Percentiles rank a stretch among this genome's conserved stretches.
Conservation (phyloP, 2,329 filamentous ascomycete species). For the Hypoxylon sp. region DNA sequence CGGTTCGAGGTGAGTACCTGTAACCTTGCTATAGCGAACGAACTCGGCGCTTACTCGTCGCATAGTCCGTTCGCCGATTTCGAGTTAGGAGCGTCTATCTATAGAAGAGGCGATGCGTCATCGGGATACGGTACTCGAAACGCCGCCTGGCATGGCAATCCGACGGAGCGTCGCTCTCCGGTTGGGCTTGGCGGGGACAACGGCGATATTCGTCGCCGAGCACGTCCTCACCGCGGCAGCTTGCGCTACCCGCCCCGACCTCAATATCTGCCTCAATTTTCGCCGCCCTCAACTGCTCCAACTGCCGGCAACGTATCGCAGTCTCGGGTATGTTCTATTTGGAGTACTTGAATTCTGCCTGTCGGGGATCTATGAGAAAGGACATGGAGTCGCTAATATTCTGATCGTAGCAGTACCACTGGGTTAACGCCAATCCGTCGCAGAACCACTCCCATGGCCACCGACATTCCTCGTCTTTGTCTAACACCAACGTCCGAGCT, state of each 20-base stretch:
- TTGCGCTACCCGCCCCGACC: conserved; percentile 38
- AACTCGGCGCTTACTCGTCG: conserved; percentile 6
- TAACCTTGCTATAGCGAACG: not conserved
- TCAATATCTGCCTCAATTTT: conserved; percentile 36
- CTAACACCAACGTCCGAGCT: conserved; percentile 19
- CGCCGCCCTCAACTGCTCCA: conserved; percentile 18
- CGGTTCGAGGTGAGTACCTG: conserved; percentile 19
- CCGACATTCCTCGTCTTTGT: conserved; percentile 22
- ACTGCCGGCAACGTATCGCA: conserved; percentile 34
- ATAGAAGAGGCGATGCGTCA: conserved; percentile 33
- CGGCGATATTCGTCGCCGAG: conserved; percentile 43
- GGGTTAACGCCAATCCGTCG: conserved; percentile 22
- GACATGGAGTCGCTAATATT: conserved; percentile 12
- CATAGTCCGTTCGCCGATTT: conserved; percentile 19
- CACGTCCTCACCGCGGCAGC: conserved; percentile 42
- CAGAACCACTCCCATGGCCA: conserved; percentile 27
- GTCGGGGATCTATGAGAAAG: not conserved
- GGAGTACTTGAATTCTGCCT: not conserved
- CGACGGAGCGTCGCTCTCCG: conserved; percentile 43
- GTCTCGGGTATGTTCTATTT: conserved; percentile 36
- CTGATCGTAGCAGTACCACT: conserved; percentile 29
- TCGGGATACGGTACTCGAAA: conserved; percentile 24
- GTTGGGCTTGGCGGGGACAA: conserved; percentile 37
- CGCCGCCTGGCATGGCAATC: conserved; percentile 27
- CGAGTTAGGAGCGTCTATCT: conserved; percentile 21